phyloP scores from a whole-genome alignment of 1,284 basidiomycete genomes.

The Ceraceosorus guamensis region DNA sequence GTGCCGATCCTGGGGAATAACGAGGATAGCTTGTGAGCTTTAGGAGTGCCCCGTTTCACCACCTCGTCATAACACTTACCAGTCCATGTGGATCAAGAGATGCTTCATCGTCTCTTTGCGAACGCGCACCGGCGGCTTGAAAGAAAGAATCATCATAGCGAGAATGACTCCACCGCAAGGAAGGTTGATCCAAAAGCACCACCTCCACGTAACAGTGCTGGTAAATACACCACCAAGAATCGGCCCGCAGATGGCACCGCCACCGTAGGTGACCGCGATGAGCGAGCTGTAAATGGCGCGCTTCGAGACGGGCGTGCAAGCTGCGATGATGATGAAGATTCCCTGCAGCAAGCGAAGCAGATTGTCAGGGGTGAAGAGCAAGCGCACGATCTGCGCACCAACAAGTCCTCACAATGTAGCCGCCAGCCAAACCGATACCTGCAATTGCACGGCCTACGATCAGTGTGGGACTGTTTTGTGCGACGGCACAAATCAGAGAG shows the following conservation, averaged over 20 bases:
- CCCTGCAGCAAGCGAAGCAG: too few species aligned
- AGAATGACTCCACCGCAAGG: slow-evolving; percentile 21
- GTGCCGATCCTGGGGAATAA: too few species aligned
- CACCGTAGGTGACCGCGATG: slow-evolving; percentile 23
- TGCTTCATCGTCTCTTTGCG: slow-evolving; percentile 3
- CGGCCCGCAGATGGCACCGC: slow-evolving; percentile 21
- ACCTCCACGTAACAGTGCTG: slow-evolving; percentile 31
- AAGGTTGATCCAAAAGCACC: slow-evolving; percentile 38
- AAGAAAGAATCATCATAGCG: slow-evolving; percentile 21
- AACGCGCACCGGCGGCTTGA: slow-evolving; percentile 10
- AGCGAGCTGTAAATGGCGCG: slow-evolving; percentile 18
- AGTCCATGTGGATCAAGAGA: slow-evolving; percentile 34
- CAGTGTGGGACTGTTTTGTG: slow-evolving; percentile 23
- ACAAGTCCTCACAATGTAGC: slow-evolving; percentile 34
- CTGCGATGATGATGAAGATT: too few species aligned
- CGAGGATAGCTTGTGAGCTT: too few species aligned
- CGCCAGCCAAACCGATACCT: slow-evolving; percentile 29
- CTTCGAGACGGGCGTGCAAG: too few species aligned
- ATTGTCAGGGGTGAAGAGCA: too few species aligned
- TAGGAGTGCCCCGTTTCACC: too few species aligned
- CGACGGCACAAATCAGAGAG: slow-evolving; percentile 31
- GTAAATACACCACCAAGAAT: slow-evolving; percentile 31
- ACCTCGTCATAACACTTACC: too few species aligned
- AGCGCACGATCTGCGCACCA: too few species aligned
- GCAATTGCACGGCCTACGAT: slow-evolving; percentile 36